Evolutionary conservation across 805 yeast species (phyloP).

Genomic region (Lipomyces starkeyi): DNA sequence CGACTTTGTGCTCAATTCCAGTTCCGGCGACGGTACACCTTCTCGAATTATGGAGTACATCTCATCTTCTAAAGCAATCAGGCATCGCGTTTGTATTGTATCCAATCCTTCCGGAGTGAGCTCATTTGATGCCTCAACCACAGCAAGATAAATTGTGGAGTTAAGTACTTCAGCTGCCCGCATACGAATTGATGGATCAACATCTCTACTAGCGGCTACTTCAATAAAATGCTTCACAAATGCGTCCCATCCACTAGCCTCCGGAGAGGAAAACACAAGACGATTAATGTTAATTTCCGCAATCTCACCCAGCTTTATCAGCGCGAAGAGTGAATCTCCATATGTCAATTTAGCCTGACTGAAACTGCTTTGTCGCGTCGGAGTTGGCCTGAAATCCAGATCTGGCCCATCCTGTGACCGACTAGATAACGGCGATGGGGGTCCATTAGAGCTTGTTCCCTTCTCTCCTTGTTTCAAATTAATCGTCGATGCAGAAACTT

Average conservation of each 20-base stretch:
- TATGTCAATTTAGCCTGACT: not conserved
- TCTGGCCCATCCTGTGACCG: constrained; percentile 7
- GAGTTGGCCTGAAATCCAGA: not conserved
- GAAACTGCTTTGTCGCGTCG: constrained; percentile 1
- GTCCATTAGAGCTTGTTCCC: not conserved
- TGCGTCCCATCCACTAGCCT: constrained; percentile 55
- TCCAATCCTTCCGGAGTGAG: constrained; percentile 29
- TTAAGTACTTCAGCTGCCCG: constrained; percentile 60
- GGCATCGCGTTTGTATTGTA: constrained; percentile 47
- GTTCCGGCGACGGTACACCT: constrained; percentile 30
- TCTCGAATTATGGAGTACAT: constrained; percentile 38
- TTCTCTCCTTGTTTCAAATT: not conserved
- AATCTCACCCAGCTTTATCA: constrained; percentile 60
- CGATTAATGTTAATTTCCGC: constrained; percentile 59
- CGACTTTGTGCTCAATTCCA: constrained; percentile 41
- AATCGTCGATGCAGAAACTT: constrained; percentile 43
- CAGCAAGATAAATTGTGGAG: constrained; percentile 48
- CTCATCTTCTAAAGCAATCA: constrained; percentile 56
- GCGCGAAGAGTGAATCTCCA: constrained; percentile 50
- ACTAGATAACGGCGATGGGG: constrained; percentile 11
- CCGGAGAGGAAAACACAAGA: constrained; percentile 46
- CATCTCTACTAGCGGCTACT: constrained; percentile 53
- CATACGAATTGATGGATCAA: constrained; percentile 55
- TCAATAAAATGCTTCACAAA: constrained; percentile 55
- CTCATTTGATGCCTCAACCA: constrained; percentile 31